Conservation (phyloP, 1,284 basidiomycete genomes). For the Cryptococcus jaspeensis region DNA sequence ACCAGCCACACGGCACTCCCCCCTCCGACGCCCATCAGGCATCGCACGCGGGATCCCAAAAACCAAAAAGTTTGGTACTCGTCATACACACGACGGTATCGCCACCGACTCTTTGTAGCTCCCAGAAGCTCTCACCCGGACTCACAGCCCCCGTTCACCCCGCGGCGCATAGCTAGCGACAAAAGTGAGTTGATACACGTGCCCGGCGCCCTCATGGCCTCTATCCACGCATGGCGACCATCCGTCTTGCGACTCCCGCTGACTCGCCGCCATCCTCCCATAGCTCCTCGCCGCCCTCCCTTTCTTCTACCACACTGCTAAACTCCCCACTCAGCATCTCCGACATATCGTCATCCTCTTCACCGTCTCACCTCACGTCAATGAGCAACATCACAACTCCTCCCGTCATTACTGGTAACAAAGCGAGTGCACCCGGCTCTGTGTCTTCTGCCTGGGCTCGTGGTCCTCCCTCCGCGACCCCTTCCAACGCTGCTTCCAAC, state of each 20-base stretch:
- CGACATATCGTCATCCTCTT: not conserved
- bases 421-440: constrained; percentile 23
- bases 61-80: no score
- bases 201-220: no score
- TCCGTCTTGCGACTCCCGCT: no score
- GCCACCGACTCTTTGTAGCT: no score
- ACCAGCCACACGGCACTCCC: no score
- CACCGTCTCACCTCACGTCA: constrained; percentile 11
- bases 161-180: no score
- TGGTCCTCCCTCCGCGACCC: constrained; percentile 38
- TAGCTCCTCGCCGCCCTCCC: not conserved
- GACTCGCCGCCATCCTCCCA: not conserved
- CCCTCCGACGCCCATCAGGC: no score
- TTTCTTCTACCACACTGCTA: not conserved
- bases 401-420: constrained; percentile 19
- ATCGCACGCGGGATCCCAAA: no score
- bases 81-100: no score
- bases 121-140: no score
- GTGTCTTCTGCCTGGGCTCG: constrained; percentile 40
- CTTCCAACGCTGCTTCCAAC: constrained; percentile 31
- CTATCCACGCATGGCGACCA: no score
- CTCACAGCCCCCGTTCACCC: not conserved
- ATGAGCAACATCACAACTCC: constrained; percentile 39
- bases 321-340: not conserved
- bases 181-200: no score